phyloP scores from a whole-genome alignment of 108 stramenopile species.

The Pseudonitzschia multiseries region DNA sequence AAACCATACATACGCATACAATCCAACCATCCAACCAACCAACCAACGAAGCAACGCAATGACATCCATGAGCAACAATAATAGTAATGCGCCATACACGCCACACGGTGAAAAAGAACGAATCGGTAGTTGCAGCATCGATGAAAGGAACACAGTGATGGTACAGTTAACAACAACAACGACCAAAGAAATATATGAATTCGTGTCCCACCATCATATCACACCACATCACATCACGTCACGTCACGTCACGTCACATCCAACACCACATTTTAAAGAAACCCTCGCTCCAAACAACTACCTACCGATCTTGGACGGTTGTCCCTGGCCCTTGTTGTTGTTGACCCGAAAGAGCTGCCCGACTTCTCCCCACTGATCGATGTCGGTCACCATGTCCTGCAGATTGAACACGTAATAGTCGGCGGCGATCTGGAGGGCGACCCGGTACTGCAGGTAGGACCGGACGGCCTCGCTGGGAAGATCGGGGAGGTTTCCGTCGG shows the following conservation, averaged over 20 bases:
- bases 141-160: no score
- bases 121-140: no score
- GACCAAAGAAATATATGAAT: no score
- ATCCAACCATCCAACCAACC: no score
- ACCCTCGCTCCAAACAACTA: background rate
- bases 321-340: slow-evolving; percentile 60
- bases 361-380: slow-evolving; percentile 71
- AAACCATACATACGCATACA: no score
- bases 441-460: slow-evolving; percentile 72
- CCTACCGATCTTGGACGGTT: slow-evolving; percentile 53
- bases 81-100: no score
- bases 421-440: slow-evolving; percentile 55
- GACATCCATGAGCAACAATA: background rate
- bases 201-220: no score
- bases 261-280: background rate
- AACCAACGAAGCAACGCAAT: background rate
- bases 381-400: slow-evolving; percentile 59
- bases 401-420: slow-evolving; percentile 81
- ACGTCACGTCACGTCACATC: background rate
- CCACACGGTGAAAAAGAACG: no score
- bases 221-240: background rate
- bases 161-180: no score
- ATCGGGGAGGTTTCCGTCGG: slow-evolving; percentile 52
- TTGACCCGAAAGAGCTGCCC: slow-evolving; percentile 57
- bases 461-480: slow-evolving; percentile 70